Base-by-base conservation (phyloP, 192 early-diverging fungal species). In the Funneliformis mosseae region DNA sequence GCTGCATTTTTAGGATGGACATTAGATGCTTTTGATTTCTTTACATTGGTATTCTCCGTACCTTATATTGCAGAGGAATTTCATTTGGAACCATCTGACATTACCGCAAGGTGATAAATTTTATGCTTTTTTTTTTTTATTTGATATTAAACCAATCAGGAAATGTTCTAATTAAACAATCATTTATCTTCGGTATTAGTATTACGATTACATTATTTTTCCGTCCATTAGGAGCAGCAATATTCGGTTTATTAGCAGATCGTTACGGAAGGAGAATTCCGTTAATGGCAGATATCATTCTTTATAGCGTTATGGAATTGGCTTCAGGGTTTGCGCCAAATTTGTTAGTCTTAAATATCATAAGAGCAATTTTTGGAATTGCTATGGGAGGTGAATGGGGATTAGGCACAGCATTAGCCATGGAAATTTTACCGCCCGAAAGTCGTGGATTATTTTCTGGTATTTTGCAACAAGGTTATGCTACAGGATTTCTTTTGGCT, bases 341-440 rank as follows among this genome's bases (percentile, higher is more conserved):
- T 80, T 84, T 92, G 6, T 68, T 83, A 25, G 87, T 84, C 16
- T 93, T 95, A 46, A 82, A 92, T 59, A 87, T 85, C 7, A 81
- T 94, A 12, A 90, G 91, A 61, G 82, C 81, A 23, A 74, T 92
- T n/a, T 91, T 92, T 84, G 91, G 94, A 10, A 91, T 95, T 28
- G 82, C 88, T 48, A 92, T 95, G 91, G 94, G 92, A 28, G 92
- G 91, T 46, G 88, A 90, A 43, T 92, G 93, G 93, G 94, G 93
- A 25, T 88, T 95, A n/a, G 90, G 91, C 12, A 89, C 91, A 39
- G 87, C 90, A 82, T 83, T 94, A 68, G 91, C 94, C 1, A 88
- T 95, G 89, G 94, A 95, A 84, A 80, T 85, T 41, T 75, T 95
- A 16, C 94, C 92, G 0, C 76, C 87, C 11, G 90, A 92, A 83